These are phyloP conservation scores for Lactarius indigo DNA, from an alignment of 768 basidiomycete species.

Conservation along the genomic window DNA sequence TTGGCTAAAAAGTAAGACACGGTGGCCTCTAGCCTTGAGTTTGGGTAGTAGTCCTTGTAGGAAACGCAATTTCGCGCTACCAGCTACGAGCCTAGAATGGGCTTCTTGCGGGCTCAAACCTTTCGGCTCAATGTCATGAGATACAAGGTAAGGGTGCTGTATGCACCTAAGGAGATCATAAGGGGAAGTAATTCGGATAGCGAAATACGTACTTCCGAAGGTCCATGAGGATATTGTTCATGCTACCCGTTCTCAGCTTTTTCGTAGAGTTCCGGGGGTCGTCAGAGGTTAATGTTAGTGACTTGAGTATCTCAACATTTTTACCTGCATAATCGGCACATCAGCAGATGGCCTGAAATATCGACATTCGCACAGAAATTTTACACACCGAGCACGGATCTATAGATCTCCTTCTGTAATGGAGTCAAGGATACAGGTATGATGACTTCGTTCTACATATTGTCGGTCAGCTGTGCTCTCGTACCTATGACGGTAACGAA, in stretches of 20 bases:
- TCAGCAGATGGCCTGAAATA: constrained; percentile 24
- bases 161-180: constrained; percentile 54
- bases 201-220: constrained; percentile 63
- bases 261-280: constrained; percentile 32
- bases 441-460: constrained; percentile 76
- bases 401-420: constrained; percentile 84
- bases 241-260: constrained; percentile 44
- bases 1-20: constrained; percentile 90
- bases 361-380: constrained; percentile 18
- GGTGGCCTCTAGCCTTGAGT: constrained; percentile 79
- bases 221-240: constrained; percentile 87
- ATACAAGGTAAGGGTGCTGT: constrained; percentile 89
- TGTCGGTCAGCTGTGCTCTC: background rate
- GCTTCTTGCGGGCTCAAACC: constrained; percentile 53
- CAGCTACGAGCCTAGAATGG: constrained; percentile 78
- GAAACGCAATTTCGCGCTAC: constrained; percentile 80
- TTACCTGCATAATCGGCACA: constrained; percentile 44
- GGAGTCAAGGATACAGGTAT: constrained; percentile 87
- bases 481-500: constrained; percentile 31
- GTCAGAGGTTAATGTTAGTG: constrained; percentile 45
- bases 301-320: constrained; percentile 64
- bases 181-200: background rate
- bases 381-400: constrained; percentile 68
- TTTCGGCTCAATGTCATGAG: constrained; percentile 72
- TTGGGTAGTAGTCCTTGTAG: constrained; percentile 77